Evolutionary conservation across 1,284 basidiomycete species (phyloP), one percentile per base, ranked within the genome.

Genomic region (Lignosus rhinocerotis): DNA sequence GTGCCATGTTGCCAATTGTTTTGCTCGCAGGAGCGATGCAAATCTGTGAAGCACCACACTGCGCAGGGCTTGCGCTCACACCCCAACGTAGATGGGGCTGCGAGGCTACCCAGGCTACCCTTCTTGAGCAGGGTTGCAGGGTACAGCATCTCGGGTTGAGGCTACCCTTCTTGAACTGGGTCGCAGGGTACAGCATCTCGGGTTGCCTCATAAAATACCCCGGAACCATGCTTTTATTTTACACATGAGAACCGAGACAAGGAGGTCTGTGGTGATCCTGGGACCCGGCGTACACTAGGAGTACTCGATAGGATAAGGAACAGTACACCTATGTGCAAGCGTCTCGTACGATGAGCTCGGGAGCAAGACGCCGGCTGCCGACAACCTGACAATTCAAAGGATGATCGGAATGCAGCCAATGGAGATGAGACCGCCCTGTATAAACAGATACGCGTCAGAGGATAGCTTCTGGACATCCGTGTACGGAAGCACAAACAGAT

Each of bases 351-450:
- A 9, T 25, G 43, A 30, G 30, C 39, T 10, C 12, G 39, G 9
- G 9, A 5, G 3, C 30, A 36, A 33, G 16, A 7, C 9, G 38
- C 25, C 30, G 8, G 31, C 14, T 31, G 8, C 21, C 50, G 25
- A 6, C 30, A 7, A 25, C 39, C 16, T 8, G 19, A 12, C 1
- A 12, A 14, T 21, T 55, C 38, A 65, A 12, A 65, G 60, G 16
- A 60, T 55, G 46, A 65, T 60, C 38, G 59, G 48, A 41, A 65
- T 56, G 54, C 63, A 65, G 51, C 63, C 63, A 53, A 65, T 62
- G 17, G 63, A 65, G 32, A 65, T 62, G 50, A 65, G 56, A n/a
- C 60, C 59, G 46, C 63, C 63, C 63, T 65, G 43, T 6, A 16
- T 21, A 14, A 30, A 1, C 11, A 34, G 7, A 8, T 33, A 11